A percentile compares a stretch with the other conserved stretches of the same genome.
These are phyloP conservation scores for Taphrina confusa DNA, from an alignment of 1,139 yeast species.

Conservation along the genomic window DNA sequence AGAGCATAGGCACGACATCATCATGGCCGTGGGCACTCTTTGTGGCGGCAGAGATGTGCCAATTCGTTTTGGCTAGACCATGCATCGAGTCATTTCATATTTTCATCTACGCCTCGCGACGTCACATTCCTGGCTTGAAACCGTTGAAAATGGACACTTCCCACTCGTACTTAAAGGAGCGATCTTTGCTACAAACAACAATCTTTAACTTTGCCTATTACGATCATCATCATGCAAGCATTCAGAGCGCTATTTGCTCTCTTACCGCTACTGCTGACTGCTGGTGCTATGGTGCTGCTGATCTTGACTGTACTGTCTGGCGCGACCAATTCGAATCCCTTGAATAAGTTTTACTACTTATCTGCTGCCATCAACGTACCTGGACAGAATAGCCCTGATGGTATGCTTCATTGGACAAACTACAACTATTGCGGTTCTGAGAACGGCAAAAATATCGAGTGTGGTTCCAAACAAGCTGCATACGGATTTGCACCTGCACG, in stretches of 20 bases:
- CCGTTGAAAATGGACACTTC: conserved; percentile 15
- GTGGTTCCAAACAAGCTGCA: conserved; percentile 57
- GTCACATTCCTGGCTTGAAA: conserved; percentile 17
- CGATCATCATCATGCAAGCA: conserved; percentile 6
- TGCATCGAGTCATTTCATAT: conserved; percentile 11
- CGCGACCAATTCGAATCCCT: conserved; percentile 52
- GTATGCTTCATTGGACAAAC: conserved; percentile 67
- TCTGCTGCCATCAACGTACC: conserved; percentile 65
- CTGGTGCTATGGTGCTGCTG: conserved; percentile 53
- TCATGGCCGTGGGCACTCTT: too few species aligned
- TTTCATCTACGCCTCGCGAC: conserved; percentile 14
- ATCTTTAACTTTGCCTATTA: background rate
- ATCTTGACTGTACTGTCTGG: conserved; percentile 69
- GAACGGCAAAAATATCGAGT: conserved; percentile 51
- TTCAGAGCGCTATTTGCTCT: conserved; percentile 27
- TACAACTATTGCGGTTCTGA: conserved; percentile 62
- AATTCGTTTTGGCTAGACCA: too few species aligned
- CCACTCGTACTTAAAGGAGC: too few species aligned
- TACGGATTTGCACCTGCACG: conserved; percentile 66
- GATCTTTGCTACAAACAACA: background rate
- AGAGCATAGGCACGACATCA: too few species aligned
- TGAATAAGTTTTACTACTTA: conserved; percentile 67
- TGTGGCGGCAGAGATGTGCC: too few species aligned
- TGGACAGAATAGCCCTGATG: conserved; percentile 47
- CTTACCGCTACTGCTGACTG: conserved; percentile 22